These are phyloP conservation scores for Cornus suecica DNA, from an alignment of 148 eudicot genomes.

Conservation along the genomic window DNA sequence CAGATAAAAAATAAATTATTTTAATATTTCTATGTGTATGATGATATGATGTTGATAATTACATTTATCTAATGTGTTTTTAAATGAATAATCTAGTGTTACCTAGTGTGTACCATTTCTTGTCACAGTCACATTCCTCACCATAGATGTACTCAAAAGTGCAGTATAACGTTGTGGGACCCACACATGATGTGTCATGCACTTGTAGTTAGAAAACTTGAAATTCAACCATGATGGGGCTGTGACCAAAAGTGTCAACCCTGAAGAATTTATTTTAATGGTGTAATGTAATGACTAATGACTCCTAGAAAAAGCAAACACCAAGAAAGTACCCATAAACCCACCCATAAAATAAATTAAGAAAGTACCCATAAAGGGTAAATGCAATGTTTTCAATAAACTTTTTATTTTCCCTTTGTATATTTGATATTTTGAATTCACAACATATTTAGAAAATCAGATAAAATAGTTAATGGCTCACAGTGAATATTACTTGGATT, in stretches of 20 bases:
- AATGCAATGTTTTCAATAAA: background rate
- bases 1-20: background rate
- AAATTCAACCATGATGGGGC: background rate
- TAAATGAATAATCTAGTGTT: slow-evolving; percentile 8
- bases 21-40: slow-evolving; percentile 5
- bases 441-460: background rate
- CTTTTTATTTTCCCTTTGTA: background rate
- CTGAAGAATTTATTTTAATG: too few relatives aligned
- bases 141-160: slow-evolving; percentile 7
- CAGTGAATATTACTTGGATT: background rate
- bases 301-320: background rate
- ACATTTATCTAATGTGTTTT: slow-evolving; percentile 10
- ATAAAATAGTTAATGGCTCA: background rate
- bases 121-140: slow-evolving; percentile 23
- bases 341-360: too few relatives aligned
- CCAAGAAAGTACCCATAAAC: background rate
- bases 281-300: too few relatives aligned
- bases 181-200: slow-evolving; percentile 14
- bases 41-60: slow-evolving; percentile 32
- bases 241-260: slow-evolving; percentile 10
- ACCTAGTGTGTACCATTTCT: slow-evolving; percentile 10
- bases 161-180: slow-evolving; percentile 2
- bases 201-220: background rate
- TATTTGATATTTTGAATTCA: background rate
- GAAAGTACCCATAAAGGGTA: background rate